Percentiles rank a stretch among this genome's conserved stretches.
These are phyloP conservation scores for Neonectria hederae DNA, from an alignment of 2,329 filamentous ascomycete genomes.

Conservation along the genomic window DNA sequence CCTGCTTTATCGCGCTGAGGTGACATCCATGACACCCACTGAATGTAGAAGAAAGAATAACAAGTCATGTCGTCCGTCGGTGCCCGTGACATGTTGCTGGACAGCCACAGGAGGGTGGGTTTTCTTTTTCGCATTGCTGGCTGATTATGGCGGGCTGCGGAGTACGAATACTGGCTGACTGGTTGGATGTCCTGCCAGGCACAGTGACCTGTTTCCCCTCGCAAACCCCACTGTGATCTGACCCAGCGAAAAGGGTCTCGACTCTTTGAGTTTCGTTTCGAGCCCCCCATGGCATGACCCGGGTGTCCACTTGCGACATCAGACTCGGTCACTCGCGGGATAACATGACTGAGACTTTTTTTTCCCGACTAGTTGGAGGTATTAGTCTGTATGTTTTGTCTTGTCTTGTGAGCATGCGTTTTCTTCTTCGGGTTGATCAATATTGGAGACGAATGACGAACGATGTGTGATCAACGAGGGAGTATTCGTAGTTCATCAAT, in stretches of 20 bases:
- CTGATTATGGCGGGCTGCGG: background rate
- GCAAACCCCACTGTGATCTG: background rate
- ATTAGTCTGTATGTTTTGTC: too few relatives aligned
- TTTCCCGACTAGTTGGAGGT: background rate
- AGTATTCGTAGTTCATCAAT: background rate
- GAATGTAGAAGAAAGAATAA: background rate
- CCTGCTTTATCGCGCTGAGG: background rate
- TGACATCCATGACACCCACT: background rate
- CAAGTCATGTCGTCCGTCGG: background rate
- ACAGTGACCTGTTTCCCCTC: background rate
- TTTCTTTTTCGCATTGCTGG: background rate
- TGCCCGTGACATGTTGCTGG: background rate
- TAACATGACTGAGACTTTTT: background rate
- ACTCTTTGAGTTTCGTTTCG: constrained; percentile 14
- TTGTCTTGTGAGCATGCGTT: background rate
- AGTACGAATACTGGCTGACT: background rate
- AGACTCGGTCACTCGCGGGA: background rate
- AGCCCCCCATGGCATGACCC: constrained; percentile 6
- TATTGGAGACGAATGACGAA: background rate
- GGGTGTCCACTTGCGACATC: constrained; percentile 13
- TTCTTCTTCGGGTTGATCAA: background rate
- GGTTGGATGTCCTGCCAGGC: background rate
- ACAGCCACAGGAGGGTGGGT: background rate
- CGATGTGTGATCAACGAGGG: background rate
- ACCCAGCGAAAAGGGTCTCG: background rate